phyloP scores from a whole-genome alignment of 129 eudicot genomes.

The Flaveria linearis region DNA sequence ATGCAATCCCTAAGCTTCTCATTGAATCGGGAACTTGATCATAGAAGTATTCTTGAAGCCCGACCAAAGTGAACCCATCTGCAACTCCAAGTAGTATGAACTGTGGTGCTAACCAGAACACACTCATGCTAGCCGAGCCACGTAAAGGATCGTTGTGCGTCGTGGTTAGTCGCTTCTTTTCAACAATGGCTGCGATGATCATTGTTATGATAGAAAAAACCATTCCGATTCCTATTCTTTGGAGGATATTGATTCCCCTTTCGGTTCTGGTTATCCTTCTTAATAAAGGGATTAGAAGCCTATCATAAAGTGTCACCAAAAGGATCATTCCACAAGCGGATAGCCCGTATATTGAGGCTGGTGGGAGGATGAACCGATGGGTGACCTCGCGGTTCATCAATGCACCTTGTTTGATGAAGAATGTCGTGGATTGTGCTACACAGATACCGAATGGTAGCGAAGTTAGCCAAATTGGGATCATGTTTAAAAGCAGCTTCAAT shows the following conservation, averaged over 20 bases:
- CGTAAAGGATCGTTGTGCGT: conserved; percentile 35
- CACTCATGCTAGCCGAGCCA: conserved; percentile 60
- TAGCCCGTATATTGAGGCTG: conserved; percentile 64
- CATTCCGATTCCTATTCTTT: conserved; percentile 83
- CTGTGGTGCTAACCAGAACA: conserved; percentile 80
- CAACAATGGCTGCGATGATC: conserved; percentile 66
- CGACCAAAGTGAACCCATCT: conserved; percentile 71
- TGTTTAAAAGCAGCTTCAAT: conserved; percentile 61
- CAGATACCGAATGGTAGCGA: conserved; percentile 64
- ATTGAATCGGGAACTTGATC: conserved; percentile 87
- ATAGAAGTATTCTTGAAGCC: conserved; percentile 80
- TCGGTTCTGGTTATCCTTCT: conserved; percentile 59
- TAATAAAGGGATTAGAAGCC: conserved; percentile 54
- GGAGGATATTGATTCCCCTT: conserved; percentile 69
- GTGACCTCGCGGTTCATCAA: conserved; percentile 51
- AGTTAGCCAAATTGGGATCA: conserved; percentile 82
- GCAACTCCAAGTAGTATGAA: conserved; percentile 59
- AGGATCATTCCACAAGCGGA: conserved; percentile 65
- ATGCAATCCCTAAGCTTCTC: conserved; percentile 76
- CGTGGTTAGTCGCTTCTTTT: conserved; percentile 46
- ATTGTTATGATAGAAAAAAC: conserved; percentile 48
- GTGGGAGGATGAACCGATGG: conserved; percentile 53
- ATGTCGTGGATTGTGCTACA: conserved; percentile 66
- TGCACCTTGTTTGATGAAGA: conserved; percentile 78
- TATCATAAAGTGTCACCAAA: conserved; percentile 54